These are phyloP conservation scores for Penicillium sp. DNA, from an alignment of 2,329 filamentous ascomycete species.

Conservation along the genomic window DNA sequence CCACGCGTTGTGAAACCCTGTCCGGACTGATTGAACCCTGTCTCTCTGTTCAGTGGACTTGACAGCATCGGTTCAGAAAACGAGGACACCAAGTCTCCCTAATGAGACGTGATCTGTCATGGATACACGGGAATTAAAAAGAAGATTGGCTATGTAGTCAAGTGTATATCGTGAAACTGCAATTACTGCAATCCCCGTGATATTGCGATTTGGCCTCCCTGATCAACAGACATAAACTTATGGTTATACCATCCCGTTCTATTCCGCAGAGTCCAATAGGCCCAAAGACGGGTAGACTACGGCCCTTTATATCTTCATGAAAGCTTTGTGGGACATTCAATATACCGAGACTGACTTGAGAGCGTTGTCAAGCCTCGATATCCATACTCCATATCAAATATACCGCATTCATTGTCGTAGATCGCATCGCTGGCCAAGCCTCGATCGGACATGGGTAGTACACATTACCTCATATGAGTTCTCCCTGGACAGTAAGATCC, in stretches of 20 bases:
- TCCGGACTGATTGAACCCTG: background rate
- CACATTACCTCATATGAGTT: conserved; percentile 13
- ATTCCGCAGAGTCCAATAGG: conserved; percentile 14
- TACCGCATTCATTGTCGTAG: too few relatives aligned
- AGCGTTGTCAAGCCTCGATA: background rate
- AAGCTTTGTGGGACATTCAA: background rate
- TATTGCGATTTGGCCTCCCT: conserved; percentile 17
- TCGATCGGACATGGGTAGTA: background rate
- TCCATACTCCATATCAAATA: background rate
- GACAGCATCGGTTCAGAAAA: background rate
- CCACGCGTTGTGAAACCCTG: conserved; percentile 1
- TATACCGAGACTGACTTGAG: background rate
- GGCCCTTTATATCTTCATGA: background rate
- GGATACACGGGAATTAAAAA: background rate
- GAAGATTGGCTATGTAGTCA: background rate
- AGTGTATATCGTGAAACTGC: background rate
- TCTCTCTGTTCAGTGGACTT: background rate
- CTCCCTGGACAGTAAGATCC: background rate
- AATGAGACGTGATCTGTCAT: background rate
- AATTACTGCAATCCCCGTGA: background rate
- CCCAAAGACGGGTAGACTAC: background rate
- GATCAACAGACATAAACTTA: conserved; percentile 9
- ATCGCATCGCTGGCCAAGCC: background rate
- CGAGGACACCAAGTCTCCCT: background rate
- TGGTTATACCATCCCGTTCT: conserved; percentile 3